phyloP scores from a whole-genome alignment of 345 rosid species.

The Gossypium bickii region DNA sequence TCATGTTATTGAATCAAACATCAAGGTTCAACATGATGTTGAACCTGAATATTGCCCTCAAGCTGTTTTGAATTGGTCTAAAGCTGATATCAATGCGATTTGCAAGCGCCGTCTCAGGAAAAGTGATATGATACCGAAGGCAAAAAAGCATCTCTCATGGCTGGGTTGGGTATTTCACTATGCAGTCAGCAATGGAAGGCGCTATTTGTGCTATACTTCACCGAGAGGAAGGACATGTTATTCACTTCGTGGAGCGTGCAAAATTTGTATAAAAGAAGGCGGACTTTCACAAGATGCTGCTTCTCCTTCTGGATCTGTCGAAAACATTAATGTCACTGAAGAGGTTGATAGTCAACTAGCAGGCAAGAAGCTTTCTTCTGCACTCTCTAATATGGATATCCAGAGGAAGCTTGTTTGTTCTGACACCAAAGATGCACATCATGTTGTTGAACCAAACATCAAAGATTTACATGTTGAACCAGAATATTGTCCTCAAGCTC shows the following conservation, averaged over 20 bases:
- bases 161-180: conserved; percentile 43
- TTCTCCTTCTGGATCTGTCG: conserved; percentile 11
- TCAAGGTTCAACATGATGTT: conserved; percentile 14
- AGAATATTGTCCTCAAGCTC: conserved; percentile 46
- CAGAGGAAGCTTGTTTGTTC: not conserved
- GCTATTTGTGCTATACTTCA: conserved; percentile 26
- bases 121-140: conserved; percentile 25
- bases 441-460: conserved; percentile 1
- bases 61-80: conserved; percentile 40
- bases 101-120: not conserved
- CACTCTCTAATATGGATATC: not conserved
- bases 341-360: conserved; percentile 9
- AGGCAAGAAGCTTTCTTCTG: not conserved
- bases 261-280: conserved; percentile 20
- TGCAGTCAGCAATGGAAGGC: conserved; percentile 13
- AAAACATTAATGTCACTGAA: conserved; percentile 1
- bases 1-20: conserved; percentile 3
- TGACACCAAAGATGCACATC: conserved; percentile 10
- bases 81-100: conserved; percentile 3
- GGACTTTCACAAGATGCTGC: conserved; percentile 5
- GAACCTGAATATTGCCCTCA: conserved; percentile 42
- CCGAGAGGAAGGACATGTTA: conserved; percentile 33
- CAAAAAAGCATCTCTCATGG: conserved; percentile 42
- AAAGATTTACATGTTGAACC: conserved; percentile 21
- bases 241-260: conserved; percentile 50